Base-by-base conservation (phyloP, 176 grass and related monocot genomes). In the Musa schizocarpa region DNA sequence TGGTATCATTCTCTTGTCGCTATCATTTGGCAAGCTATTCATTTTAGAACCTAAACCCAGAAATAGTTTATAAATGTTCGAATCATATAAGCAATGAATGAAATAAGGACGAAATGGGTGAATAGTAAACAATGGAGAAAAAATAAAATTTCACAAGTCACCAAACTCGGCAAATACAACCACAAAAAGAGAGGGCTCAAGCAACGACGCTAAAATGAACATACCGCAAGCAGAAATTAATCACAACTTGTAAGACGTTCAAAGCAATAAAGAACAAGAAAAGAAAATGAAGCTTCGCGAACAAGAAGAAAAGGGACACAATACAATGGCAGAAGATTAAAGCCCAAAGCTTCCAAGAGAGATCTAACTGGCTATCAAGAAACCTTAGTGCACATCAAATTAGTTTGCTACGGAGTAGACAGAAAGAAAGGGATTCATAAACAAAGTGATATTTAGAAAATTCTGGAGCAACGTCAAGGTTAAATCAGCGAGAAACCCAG, bases 1-100 rank as follows among this genome's bases (percentile, higher is more conserved):
- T 67, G 50, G 76, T 5, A 67, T 25, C 63, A 66, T 78, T 54
- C 23, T 51, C 12, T 24, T 67, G 21, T 27, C 76, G 23, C 50
- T 78, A 10, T 78, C 76, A 66, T 67, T 13, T 54, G 20, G 23
- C 48, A 27, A 50, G 20, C 26, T 50, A 68, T 67, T 78, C 76
- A 78, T 78, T 66, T 13, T 23, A 67, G 8, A 11, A 54, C 23
- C 63, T 54, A 53, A 54, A 26, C 20, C 8, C 50, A 53, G 26
- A 25, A 53, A 8, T n/a, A 3, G 24, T 13, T 54, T 50, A 51
- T 23, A 53, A 24, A 16, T 72, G 49, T 72, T 53, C 6, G 9
- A 72, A 22, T 52, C n/a, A 10, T 23, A 54, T 25, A 16, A 54
- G 20, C 9, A 72, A 72, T 16, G 26, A 68, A 68, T 34, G n/a